These are phyloP conservation scores for Sclerotinia borealis DNA, from an alignment of 2,329 filamentous ascomycete genomes.

Conservation along the genomic window DNA sequence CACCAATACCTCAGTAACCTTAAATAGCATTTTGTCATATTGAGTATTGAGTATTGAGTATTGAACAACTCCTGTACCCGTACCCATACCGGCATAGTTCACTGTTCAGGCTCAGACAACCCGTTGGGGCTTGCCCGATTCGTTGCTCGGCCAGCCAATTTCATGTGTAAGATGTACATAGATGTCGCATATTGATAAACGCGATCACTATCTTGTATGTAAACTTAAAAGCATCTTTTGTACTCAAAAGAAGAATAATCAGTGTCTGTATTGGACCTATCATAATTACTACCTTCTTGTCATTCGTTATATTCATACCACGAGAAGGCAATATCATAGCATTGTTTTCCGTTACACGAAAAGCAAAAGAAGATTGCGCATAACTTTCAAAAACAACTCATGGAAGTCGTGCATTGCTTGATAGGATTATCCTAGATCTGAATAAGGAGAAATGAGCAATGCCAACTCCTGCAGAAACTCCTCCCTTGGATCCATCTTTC, in stretches of 20 bases:
- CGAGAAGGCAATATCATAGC: neutral
- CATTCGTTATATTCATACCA: neutral
- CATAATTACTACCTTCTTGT: neutral
- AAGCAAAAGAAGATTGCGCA: neutral
- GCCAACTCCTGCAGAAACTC: conserved; percentile 18
- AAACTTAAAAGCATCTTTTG: neutral
- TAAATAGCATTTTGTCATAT: too few relatives aligned
- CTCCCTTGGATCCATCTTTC: conserved; percentile 10
- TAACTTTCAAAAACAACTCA: conserved; percentile 2
- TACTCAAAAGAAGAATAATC: neutral
- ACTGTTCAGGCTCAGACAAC: too few relatives aligned
- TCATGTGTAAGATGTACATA: neutral
- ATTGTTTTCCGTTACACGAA: conserved; percentile 9
- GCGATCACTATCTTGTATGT: neutral
- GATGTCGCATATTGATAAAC: neutral
- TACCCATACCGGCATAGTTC: neutral
- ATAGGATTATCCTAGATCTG: conserved; percentile 12
- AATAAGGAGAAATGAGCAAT: conserved; percentile 23
- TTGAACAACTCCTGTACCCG: neutral
- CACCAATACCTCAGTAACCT: too few relatives aligned
- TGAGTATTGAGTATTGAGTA: too few relatives aligned
- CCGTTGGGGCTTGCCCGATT: neutral
- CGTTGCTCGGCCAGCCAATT: conserved; percentile 6
- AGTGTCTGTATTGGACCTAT: neutral
- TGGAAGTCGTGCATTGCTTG: conserved; percentile 9